These are phyloP conservation scores for Xanthoconium separans DNA, from an alignment of 1,284 basidiomycete species.

Conservation along the genomic window DNA sequence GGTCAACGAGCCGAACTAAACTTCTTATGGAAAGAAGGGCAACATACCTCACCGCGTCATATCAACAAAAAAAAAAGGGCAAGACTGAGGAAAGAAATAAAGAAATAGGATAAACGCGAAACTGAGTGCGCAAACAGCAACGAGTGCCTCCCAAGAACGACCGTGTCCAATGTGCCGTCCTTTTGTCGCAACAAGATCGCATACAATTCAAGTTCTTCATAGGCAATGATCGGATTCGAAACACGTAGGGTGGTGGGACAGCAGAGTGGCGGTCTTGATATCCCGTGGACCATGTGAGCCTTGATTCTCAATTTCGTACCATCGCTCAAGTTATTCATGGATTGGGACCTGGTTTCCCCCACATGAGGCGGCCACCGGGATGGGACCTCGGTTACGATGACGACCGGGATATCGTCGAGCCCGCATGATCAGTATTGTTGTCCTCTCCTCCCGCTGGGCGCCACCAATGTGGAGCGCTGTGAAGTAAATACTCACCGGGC, in stretches of 20 bases:
- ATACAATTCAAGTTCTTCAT: not conserved
- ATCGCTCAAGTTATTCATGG: not conserved
- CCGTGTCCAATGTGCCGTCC: not conserved
- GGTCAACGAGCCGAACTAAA: not conserved
- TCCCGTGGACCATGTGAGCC: not conserved
- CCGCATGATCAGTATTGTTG: constrained; percentile 5
- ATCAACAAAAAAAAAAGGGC: not conserved
- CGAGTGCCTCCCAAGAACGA: not conserved
- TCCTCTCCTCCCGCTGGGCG: not conserved
- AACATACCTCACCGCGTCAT: not conserved
- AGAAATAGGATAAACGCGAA: not conserved
- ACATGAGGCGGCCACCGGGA: constrained; percentile 9
- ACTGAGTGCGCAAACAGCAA: not conserved
- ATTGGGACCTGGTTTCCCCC: not conserved
- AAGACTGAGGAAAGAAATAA: not conserved
- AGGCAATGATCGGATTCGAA: not conserved
- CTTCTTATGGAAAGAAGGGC: not conserved
- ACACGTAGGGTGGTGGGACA: not conserved
- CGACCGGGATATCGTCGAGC: constrained; percentile 25
- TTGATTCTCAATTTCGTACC: not conserved
- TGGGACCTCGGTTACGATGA: constrained; percentile 24
- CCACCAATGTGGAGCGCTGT: not conserved
- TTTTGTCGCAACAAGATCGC: not conserved
- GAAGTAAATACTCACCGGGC: constrained; percentile 7
- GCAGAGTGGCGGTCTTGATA: not conserved